These are phyloP conservation scores for Venustampulla echinocandica DNA, from an alignment of 495 filamentous ascomycete species.

Conservation along the genomic window DNA sequence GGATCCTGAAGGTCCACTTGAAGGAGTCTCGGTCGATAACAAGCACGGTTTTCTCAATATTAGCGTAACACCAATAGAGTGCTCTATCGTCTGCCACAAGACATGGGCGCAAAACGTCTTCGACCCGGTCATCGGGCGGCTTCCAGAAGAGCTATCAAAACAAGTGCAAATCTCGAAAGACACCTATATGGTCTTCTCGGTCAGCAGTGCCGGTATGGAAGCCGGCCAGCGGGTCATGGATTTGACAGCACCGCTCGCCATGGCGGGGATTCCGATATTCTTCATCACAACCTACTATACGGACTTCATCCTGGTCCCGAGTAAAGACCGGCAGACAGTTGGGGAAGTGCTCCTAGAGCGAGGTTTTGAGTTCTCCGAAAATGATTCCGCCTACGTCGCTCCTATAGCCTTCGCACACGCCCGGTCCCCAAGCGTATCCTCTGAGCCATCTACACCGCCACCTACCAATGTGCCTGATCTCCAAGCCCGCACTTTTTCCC, in stretches of 20 bases:
- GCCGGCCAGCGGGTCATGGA: constrained; percentile 92
- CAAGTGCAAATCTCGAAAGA: constrained; percentile 68
- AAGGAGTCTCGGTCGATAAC: constrained; percentile 36
- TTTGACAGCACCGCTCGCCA: constrained; percentile 78
- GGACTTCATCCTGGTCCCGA: constrained; percentile 90
- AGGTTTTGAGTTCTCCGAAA: constrained; percentile 75
- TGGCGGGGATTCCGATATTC: constrained; percentile 92
- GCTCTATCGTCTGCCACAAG: constrained; percentile 81
- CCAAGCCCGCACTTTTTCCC: constrained; percentile 70
- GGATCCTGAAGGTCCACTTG: constrained; percentile 29
- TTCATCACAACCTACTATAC: constrained; percentile 98
- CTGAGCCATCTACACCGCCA: constrained; percentile 60
- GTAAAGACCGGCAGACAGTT: constrained; percentile 60
- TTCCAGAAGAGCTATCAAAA: constrained; percentile 37
- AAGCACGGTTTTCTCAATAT: constrained; percentile 84
- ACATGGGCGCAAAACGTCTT: constrained; percentile 66
- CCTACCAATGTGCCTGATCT: constrained; percentile 69
- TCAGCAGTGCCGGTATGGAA: constrained; percentile 80
- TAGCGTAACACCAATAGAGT: constrained; percentile 85
- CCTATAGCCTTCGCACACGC: constrained; percentile 34
- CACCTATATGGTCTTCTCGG: constrained; percentile 78
- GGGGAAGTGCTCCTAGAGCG: constrained; percentile 66
- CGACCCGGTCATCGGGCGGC: constrained; percentile 51
- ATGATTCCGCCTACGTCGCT: constrained; percentile 63
- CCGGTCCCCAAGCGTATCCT: constrained; percentile 36